Conservation (phyloP, 768 basidiomycete genomes). For the Amanita exitialis region DNA sequence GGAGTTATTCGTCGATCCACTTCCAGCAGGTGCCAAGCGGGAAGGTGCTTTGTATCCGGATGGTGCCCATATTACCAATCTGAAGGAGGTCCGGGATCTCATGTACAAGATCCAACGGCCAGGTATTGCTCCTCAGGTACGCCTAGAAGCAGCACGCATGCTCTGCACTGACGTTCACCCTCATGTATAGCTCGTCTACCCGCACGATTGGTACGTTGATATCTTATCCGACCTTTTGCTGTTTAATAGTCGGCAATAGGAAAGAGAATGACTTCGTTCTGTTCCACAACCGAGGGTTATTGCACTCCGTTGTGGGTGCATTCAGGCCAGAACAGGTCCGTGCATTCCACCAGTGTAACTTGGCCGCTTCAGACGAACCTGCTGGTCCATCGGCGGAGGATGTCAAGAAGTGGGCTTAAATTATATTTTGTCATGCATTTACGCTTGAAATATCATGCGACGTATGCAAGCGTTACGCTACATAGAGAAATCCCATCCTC, state of each 20-base stretch:
- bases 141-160: conserved; percentile 12
- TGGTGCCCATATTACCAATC: conserved; percentile 14
- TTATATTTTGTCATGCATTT: background rate
- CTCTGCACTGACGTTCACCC: background rate
- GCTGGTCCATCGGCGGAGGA: conserved; percentile 61
- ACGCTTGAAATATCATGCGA: no score
- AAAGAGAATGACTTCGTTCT: conserved; percentile 60
- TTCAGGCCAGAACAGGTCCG: conserved; percentile 61
- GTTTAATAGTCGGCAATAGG: conserved; percentile 15
- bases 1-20: conserved; percentile 62
- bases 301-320: conserved; percentile 75
- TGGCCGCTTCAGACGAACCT: conserved; percentile 73
- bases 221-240: background rate
- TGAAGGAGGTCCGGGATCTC: conserved; percentile 12
- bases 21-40: conserved; percentile 48
- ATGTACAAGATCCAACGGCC: conserved; percentile 23
- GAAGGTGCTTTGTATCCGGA: conserved; percentile 58
- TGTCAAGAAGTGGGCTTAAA: conserved; percentile 43
- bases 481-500: no score
- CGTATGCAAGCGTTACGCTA: no score
- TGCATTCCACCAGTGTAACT: conserved; percentile 79
- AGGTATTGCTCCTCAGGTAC: conserved; percentile 69
- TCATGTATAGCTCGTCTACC: conserved; percentile 57
- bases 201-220: conserved; percentile 66
- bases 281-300: conserved; percentile 79